Base-by-base conservation (phyloP, 2,329 filamentous ascomycete genomes). In the Diaporthe citri region DNA sequence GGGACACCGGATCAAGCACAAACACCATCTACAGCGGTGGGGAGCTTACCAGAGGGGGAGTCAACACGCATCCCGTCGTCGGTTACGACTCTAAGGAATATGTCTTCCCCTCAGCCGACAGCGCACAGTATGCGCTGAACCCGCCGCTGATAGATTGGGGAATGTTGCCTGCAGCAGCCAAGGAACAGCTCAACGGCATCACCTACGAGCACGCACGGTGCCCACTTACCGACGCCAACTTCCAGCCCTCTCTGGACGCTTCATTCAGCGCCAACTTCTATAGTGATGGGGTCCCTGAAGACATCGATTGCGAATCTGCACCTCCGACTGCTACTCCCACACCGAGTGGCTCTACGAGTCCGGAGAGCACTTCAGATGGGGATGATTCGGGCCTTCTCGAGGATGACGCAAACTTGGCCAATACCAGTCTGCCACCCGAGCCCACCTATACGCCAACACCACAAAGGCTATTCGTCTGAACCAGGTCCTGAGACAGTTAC, bases 61-160 rank as follows among this genome's bases (percentile, higher is more conserved):
- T 39, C 31, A 59, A 59, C 5, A 59, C 56, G 3, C 56, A 59
- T 7, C 34, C 56, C 20, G 20, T 59, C 9, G 56, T 59, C 34
- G 34, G 56, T 59, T 59, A 59, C 56, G 56, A 59, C 56, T 59
- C 56, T 4, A 59, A 59, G 31, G 56, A 59, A 59, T 39, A 59
- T 39, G 56, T 59, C 1, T 59, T 59, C 34, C 56, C 56, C 22
- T 59, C 56, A 15, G 56, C 56, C 31, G 56, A 59, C 34, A 59
- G 56, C 34, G 56, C 56, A 4, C 56, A 59, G 34, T 59, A 59
- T 15, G 56, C 56, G 10, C 34, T 59, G 22, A 59, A n/a, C 20
- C 56, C 56, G 9, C 56, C 56, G 28, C 56, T 59, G 34, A n/a
- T 59, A n/a, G 56, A 59, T 10, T 59, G 56, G 56, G 56, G 34